Evolutionary conservation across 1,284 basidiomycete genomes (phyloP).

Genomic region (Ustilago tritici): DNA sequence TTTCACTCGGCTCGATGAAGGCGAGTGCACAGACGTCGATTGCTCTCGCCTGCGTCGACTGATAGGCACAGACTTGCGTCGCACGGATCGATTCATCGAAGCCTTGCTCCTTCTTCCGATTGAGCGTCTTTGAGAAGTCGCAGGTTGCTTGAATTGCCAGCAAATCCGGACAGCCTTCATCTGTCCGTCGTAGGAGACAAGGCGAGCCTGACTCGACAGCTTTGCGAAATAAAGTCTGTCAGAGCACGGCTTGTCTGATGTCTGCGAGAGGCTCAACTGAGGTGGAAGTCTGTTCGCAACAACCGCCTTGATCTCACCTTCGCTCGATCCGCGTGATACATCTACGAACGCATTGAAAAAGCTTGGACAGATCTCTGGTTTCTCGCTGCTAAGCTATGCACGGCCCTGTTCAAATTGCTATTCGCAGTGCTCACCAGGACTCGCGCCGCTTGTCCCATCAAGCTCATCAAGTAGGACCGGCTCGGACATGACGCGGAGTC

Average conservation of each 20-base stretch:
- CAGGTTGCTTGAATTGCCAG: background rate
- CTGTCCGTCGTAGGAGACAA: background rate
- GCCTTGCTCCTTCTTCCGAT: background rate
- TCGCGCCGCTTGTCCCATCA: no score
- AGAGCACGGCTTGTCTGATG: background rate
- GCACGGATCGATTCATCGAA: no score
- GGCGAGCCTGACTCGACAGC: background rate
- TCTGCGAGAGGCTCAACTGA: background rate
- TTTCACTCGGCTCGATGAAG: background rate
- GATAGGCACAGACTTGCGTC: no score
- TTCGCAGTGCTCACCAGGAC: no score
- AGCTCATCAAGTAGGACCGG: no score
- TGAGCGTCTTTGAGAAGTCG: background rate
- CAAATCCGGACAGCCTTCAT: no score
- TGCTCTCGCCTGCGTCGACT: background rate
- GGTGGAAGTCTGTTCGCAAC: background rate
- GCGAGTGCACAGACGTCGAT: background rate
- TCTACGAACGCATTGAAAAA: no score
- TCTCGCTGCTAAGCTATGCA: no score
- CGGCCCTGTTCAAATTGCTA: no score
- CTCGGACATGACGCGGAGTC: no score
- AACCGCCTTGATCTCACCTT: background rate
- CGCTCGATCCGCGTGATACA: background rate
- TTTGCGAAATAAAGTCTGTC: background rate
- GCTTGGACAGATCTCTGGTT: no score